phyloP scores from a whole-genome alignment of 805 yeast genomes.

The Metschnikowia dekortorum region DNA sequence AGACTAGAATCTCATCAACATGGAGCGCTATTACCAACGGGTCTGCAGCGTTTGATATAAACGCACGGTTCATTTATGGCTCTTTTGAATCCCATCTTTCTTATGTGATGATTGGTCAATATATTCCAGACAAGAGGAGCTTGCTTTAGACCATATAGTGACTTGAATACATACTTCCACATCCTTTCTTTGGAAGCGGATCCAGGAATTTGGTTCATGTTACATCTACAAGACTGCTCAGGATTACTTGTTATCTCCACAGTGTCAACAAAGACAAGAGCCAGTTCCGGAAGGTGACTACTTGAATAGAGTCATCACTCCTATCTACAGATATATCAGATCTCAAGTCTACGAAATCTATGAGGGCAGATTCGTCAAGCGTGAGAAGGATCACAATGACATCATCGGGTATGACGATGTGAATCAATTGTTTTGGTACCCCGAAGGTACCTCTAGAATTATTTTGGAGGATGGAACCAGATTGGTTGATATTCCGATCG shows the following conservation, averaged over 20 bases:
- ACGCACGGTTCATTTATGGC: too few species aligned
- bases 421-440: conserved; percentile 98
- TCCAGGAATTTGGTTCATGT: too few species aligned
- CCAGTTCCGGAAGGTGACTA: conserved; percentile 89
- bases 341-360: conserved; percentile 76
- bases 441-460: conserved; percentile 95
- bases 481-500: conserved; percentile 82
- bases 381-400: conserved; percentile 80
- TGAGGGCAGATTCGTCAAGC: conserved; percentile 77
- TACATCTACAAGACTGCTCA: conserved; percentile 92
- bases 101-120: too few species aligned
- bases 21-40: too few species aligned
- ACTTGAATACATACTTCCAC: too few species aligned
- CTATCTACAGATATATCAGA: conserved; percentile 75
- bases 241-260: conserved; percentile 84
- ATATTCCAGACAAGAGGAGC: too few species aligned
- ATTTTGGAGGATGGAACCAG: conserved; percentile 89
- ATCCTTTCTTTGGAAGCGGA: too few species aligned
- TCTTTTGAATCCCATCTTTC: too few species aligned
- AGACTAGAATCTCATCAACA: too few species aligned
- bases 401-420: conserved; percentile 95
- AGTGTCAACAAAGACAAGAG: conserved; percentile 82
- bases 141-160: too few species aligned
- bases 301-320: conserved; percentile 88
- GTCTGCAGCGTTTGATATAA: too few species aligned